Evolutionary conservation across 2,329 filamentous ascomycete genomes (phyloP).

Genomic region (Pseudogymnoascus sp.): DNA sequence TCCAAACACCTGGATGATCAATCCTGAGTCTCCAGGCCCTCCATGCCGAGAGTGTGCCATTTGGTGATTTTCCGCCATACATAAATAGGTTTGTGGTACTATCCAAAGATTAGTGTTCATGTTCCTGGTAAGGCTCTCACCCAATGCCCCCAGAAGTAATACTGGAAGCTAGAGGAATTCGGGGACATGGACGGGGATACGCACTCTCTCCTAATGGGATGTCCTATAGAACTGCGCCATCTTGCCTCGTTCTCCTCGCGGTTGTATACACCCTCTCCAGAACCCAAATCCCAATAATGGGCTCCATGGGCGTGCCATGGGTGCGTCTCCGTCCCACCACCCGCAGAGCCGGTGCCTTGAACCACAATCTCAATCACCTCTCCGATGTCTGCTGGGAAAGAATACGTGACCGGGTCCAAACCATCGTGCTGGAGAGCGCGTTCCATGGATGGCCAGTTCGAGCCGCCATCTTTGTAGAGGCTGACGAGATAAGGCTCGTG

Average conservation of each 20-base stretch:
- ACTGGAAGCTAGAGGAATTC: background rate
- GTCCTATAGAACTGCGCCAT: background rate
- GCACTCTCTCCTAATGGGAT: constrained; percentile 6
- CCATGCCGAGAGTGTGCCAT: constrained; percentile 32
- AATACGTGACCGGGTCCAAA: constrained; percentile 34
- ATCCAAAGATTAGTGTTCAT: background rate
- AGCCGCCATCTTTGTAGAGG: constrained; percentile 34
- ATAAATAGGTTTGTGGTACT: constrained; percentile 39
- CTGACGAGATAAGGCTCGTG: constrained; percentile 37
- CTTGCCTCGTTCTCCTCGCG: constrained; percentile 32
- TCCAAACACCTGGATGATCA: constrained; percentile 39
- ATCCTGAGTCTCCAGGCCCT: constrained; percentile 42
- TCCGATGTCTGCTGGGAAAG: constrained; percentile 38
- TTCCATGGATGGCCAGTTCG: constrained; percentile 34
- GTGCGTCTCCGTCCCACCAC: constrained; percentile 32
- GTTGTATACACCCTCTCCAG: constrained; percentile 39
- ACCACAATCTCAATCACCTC: constrained; percentile 40
- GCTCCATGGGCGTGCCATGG: constrained; percentile 27
- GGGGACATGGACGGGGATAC: background rate
- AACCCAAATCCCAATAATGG: constrained; percentile 35
- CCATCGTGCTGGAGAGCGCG: constrained; percentile 35
- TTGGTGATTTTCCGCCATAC: constrained; percentile 26
- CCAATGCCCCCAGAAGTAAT: background rate
- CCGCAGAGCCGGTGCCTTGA: constrained; percentile 34
- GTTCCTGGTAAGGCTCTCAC: background rate